phyloP scores from a whole-genome alignment of 2,329 filamentous ascomycete genomes.

The Colletotrichum caudatum region DNA sequence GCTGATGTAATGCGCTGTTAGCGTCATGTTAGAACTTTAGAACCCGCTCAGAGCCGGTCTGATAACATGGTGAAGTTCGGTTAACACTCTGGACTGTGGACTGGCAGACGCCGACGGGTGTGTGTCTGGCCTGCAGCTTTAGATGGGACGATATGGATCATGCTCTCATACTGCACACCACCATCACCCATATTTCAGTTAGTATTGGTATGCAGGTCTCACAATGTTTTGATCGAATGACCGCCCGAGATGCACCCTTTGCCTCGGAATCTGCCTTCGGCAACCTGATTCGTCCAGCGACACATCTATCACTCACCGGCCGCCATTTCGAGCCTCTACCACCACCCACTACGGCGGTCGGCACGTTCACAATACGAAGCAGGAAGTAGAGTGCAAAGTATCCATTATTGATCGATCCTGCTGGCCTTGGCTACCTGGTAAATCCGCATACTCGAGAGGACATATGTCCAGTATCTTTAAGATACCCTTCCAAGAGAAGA shows the following conservation, averaged over 20 bases:
- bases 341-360: slow-evolving; percentile 1
- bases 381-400: not conserved
- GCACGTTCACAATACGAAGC: not conserved
- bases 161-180: slow-evolving; percentile 36
- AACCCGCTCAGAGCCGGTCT: slow-evolving; percentile 21
- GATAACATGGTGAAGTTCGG: slow-evolving; percentile 3
- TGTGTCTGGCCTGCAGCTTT: slow-evolving; percentile 32
- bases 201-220: slow-evolving; percentile 38
- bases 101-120: slow-evolving; percentile 29
- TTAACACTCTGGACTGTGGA: slow-evolving; percentile 33
- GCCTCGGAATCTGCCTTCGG: slow-evolving; percentile 7
- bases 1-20: slow-evolving; percentile 41
- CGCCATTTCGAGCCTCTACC: slow-evolving; percentile 1
- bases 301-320: slow-evolving; percentile 3
- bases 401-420: not conserved
- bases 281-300: slow-evolving; percentile 23
- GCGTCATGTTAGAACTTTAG: slow-evolving; percentile 16
- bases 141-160: slow-evolving; percentile 38
- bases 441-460: not conserved
- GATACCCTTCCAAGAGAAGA: not conserved
- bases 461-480: not conserved
- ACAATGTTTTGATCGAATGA: slow-evolving; percentile 34
- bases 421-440: slow-evolving; percentile 4
- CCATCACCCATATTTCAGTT: slow-evolving; percentile 14
- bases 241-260: slow-evolving; percentile 21